These are phyloP conservation scores for Mycoemilia scoparia DNA, from an alignment of 192 early-diverging fungal species.

Conservation along the genomic window DNA sequence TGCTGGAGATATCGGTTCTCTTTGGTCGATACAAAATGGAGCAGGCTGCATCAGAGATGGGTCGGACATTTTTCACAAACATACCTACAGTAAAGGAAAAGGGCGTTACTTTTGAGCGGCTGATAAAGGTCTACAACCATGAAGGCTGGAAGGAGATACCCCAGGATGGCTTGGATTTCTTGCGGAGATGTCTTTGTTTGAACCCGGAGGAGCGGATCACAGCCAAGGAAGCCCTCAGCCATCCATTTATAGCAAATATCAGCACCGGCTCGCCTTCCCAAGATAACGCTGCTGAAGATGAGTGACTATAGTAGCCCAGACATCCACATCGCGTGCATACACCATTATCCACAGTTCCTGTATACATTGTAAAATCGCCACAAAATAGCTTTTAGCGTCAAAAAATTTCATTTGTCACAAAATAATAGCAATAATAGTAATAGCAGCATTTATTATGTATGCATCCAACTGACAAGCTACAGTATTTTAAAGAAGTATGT, in stretches of 20 bases:
- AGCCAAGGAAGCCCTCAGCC: slow-evolving; percentile 53
- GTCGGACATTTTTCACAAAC: slow-evolving; percentile 27
- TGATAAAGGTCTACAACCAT: slow-evolving; percentile 27
- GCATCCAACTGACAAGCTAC: too few species aligned
- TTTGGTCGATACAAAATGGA: slow-evolving; percentile 65
- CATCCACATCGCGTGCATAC: too few species aligned
- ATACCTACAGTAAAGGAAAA: slow-evolving; percentile 27
- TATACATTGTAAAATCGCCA: too few species aligned
- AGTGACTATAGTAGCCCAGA: too few species aligned
- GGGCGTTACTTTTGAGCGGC: slow-evolving; percentile 21
- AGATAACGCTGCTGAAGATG: too few species aligned
- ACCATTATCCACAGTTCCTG: too few species aligned
- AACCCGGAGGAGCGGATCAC: slow-evolving; percentile 46
- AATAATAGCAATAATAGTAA: too few species aligned
- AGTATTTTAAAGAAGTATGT: too few species aligned
- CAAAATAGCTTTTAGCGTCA: too few species aligned
- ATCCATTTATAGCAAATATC: slow-evolving; percentile 46
- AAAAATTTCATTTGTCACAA: too few species aligned
- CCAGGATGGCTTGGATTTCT: slow-evolving; percentile 36
- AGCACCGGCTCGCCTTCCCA: too few species aligned
- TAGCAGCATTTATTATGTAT: too few species aligned
- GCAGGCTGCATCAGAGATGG: slow-evolving; percentile 35
- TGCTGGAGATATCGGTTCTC: slow-evolving; percentile 65
- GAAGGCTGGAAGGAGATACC: slow-evolving; percentile 15
- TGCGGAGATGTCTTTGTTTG: slow-evolving; percentile 36